phyloP scores from a whole-genome alignment of 2,329 filamentous ascomycete genomes.

The Monascus ruber region DNA sequence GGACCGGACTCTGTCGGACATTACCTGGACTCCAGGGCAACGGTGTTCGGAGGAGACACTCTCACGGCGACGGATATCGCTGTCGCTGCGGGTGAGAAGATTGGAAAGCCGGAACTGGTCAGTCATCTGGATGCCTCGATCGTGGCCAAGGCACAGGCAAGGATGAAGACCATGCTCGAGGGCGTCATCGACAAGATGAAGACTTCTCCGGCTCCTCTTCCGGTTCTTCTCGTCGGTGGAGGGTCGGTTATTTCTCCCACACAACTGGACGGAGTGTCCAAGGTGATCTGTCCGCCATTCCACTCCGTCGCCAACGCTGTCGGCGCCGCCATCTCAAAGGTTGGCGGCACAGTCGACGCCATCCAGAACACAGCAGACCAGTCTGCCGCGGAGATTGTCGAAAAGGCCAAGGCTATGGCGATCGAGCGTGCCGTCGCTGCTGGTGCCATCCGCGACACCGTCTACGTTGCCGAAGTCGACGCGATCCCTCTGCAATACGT shows the following conservation, averaged over 20 bases:
- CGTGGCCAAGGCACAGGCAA: constrained; percentile 9
- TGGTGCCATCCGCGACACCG: constrained; percentile 19
- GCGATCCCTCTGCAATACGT: constrained; percentile 29
- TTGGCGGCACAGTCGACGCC: constrained; percentile 42
- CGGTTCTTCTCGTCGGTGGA: no score
- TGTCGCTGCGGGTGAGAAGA: constrained; percentile 10
- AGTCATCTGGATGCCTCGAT: constrained; percentile 8
- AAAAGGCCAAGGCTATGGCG: constrained; percentile 11
- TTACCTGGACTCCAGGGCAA: constrained; percentile 36
- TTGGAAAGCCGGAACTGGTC: constrained; percentile 14
- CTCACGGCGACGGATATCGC: constrained; percentile 45
- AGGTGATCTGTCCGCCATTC: constrained; percentile 30
- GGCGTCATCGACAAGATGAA: no score
- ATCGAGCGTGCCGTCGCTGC: constrained; percentile 11
- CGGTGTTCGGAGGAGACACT: constrained; percentile 43
- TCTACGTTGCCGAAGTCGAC: constrained; percentile 35
- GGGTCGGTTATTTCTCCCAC: no score
- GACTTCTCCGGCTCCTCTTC: no score
- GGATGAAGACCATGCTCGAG: no score
- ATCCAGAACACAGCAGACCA: constrained; percentile 36
- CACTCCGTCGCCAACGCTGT: constrained; percentile 50
- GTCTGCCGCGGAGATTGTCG: constrained; percentile 10
- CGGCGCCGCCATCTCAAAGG: constrained; percentile 48
- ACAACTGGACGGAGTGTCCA: no score
- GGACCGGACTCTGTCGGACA: constrained; percentile 49